Percentiles rank a stretch among this genome's conserved stretches.
phyloP scores from a whole-genome alignment of 257 asterid genomes.

The Lantana camara region DNA sequence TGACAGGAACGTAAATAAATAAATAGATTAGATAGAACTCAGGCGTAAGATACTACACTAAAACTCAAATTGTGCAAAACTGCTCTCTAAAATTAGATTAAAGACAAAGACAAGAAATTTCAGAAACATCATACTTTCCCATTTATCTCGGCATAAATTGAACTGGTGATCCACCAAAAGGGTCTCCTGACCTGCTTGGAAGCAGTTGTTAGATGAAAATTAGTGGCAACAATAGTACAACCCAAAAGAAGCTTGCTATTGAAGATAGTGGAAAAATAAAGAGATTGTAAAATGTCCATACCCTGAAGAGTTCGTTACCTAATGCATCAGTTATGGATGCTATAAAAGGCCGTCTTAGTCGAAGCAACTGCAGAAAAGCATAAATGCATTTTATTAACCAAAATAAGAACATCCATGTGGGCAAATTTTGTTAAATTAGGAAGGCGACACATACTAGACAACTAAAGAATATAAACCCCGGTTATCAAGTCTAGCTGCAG shows the following conservation, averaged over 20 bases:
- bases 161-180: conserved; percentile 98
- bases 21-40: conserved; percentile 1
- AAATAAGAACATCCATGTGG: conserved; percentile 14
- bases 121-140: conserved; percentile 59
- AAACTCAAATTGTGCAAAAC: conserved; percentile 3
- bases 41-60: conserved; percentile 5
- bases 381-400: conserved; percentile 20
- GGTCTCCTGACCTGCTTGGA: conserved; percentile 82
- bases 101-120: neutral
- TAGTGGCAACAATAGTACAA: conserved; percentile 21
- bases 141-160: conserved; percentile 89
- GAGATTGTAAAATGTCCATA: conserved; percentile 35
- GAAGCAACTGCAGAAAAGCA: conserved; percentile 69
- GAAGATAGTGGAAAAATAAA: conserved; percentile 4
- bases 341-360: conserved; percentile 84
- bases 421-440: neutral
- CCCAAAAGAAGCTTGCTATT: conserved; percentile 22
- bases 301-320: conserved; percentile 86
- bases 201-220: conserved; percentile 28
- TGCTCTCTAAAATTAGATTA: conserved; percentile 6
- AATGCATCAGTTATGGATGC: conserved; percentile 76
- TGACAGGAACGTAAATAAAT: conserved; percentile 29
- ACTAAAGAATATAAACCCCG: conserved; percentile 12
- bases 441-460: conserved; percentile 23
- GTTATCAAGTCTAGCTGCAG: conserved; percentile 12